Evolutionary conservation across 192 early-diverging fungal genomes (phyloP).

Genomic region (Phycomyces nitens): DNA sequence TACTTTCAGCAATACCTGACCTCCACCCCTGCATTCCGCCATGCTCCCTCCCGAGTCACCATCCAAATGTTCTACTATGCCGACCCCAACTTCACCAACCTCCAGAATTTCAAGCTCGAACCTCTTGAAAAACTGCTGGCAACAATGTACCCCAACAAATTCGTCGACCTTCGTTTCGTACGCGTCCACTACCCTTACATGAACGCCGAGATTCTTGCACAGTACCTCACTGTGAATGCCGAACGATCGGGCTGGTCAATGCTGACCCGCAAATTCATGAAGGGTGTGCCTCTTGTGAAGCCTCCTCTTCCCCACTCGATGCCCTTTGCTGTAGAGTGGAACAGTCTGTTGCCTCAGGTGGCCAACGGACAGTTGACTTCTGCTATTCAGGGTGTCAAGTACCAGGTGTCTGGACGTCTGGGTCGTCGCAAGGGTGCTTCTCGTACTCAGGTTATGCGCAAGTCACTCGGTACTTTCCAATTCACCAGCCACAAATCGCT

Average conservation of each 20-base stretch:
- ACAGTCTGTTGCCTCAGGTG: slow-evolving; percentile 33
- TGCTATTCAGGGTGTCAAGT: slow-evolving; percentile 41
- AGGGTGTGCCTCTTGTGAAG: slow-evolving; percentile 36
- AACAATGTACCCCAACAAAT: slow-evolving; percentile 33
- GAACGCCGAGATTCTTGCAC: slow-evolving; percentile 40
- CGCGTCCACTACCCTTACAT: slow-evolving; percentile 39
- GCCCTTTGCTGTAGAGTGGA: slow-evolving; percentile 36
- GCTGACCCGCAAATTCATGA: slow-evolving; percentile 39
- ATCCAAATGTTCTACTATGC: slow-evolving; percentile 43
- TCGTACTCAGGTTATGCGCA: slow-evolving; percentile 32
- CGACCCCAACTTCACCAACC: slow-evolving; percentile 27
- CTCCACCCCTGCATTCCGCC: slow-evolving; percentile 37
- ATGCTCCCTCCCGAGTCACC: slow-evolving; percentile 33
- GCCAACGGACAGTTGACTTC: slow-evolving; percentile 30
- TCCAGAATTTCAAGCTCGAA: slow-evolving; percentile 24
- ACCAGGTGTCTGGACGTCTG: slow-evolving; percentile 37
- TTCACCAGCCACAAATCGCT: slow-evolving; percentile 37
- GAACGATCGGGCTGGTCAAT: slow-evolving; percentile 31
- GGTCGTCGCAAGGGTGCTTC: slow-evolving; percentile 36
- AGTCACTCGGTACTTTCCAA: slow-evolving; percentile 40
- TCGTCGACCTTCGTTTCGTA: slow-evolving; percentile 31
- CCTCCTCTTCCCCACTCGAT: slow-evolving; percentile 33
- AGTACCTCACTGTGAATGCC: slow-evolving; percentile 36
- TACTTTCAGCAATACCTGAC: slow-evolving; percentile 40
- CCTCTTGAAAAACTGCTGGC: slow-evolving; percentile 34